phyloP scores from a whole-genome alignment of 129 eudicot species.

The Lactuca saligna region DNA sequence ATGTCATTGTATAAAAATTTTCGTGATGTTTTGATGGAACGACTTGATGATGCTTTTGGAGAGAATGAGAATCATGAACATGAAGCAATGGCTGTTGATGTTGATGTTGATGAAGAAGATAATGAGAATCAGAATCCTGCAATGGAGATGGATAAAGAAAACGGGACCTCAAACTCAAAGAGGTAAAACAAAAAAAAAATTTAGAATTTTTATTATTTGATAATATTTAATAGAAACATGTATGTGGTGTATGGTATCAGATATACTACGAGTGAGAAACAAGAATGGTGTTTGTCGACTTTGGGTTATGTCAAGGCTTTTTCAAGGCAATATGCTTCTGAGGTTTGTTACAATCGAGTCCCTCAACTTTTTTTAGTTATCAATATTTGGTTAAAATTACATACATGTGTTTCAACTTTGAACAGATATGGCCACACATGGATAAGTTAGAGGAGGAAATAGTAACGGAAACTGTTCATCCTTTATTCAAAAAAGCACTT shows the following conservation, averaged over 20 bases:
- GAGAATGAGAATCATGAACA: constrained; percentile 48
- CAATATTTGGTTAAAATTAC: not conserved
- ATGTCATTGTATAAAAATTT: constrained; percentile 72
- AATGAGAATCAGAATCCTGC: constrained; percentile 28
- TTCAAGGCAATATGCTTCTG: constrained; percentile 94
- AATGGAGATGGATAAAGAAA: constrained; percentile 83
- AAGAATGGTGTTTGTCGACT: constrained; percentile 92
- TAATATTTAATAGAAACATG: constrained; percentile 20
- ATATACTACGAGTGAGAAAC: constrained; percentile 63
- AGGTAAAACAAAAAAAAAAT: constrained; percentile 39
- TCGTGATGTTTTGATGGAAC: constrained; percentile 53
- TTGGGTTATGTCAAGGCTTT: constrained; percentile 90
- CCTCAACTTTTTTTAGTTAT: not conserved
- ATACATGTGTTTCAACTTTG: not conserved
- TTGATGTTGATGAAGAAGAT: constrained; percentile 59
- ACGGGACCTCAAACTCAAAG: constrained; percentile 46
- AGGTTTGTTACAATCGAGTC: constrained; percentile 41
- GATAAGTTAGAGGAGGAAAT: constrained; percentile 83
- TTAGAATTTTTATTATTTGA: no score
- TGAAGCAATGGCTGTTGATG: constrained; percentile 82
- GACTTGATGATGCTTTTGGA: constrained; percentile 54
- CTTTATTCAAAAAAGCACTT: constrained; percentile 62
- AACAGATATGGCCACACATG: constrained; percentile 83
- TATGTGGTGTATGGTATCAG: constrained; percentile 24
- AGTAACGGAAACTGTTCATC: constrained; percentile 64